Conservation (phyloP, 1,139 yeast genomes). For the Yamadazyma siamensis region DNA sequence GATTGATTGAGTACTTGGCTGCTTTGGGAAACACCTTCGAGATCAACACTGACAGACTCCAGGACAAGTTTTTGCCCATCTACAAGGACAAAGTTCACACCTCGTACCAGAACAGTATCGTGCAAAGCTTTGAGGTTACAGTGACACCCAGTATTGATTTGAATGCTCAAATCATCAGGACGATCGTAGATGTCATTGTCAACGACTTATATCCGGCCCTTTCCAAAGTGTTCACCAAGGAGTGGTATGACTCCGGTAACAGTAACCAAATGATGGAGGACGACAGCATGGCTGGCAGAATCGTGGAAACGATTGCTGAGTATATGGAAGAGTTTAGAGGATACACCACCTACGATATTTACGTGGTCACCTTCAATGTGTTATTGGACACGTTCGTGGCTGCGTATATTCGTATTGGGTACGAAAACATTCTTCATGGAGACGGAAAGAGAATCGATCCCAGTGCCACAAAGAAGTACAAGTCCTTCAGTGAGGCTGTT, state of each 20-base stretch:
- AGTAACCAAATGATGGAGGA: conserved; percentile 29
- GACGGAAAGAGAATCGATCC: conserved; percentile 59
- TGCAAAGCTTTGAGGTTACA: conserved; percentile 56
- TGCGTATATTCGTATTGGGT: conserved; percentile 44
- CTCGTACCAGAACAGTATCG: conserved; percentile 55
- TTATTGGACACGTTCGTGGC: conserved; percentile 43
- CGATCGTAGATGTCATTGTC: conserved; percentile 63
- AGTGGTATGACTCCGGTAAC: conserved; percentile 47
- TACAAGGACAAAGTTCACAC: conserved; percentile 66
- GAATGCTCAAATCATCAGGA: conserved; percentile 65
- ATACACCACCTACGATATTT: conserved; percentile 44
- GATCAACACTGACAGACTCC: conserved; percentile 76
- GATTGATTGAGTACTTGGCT: conserved; percentile 74
- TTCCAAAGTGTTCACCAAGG: conserved; percentile 37
- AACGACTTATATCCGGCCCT: conserved; percentile 58
- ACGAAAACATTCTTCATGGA: conserved; percentile 45
- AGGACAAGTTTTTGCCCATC: conserved; percentile 68
- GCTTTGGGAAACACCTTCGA: conserved; percentile 85
- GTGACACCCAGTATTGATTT: conserved; percentile 75
- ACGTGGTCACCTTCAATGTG: conserved; percentile 42
- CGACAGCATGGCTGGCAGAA: conserved; percentile 49
- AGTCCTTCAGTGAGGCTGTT: conserved; percentile 39
- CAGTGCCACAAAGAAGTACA: conserved; percentile 43
- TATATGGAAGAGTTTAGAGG: conserved; percentile 64
- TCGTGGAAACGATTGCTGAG: conserved; percentile 72